These are phyloP conservation scores for Agarophyton chilense DNA, from an alignment of 23 red algal genomes.

Conservation along the genomic window DNA sequence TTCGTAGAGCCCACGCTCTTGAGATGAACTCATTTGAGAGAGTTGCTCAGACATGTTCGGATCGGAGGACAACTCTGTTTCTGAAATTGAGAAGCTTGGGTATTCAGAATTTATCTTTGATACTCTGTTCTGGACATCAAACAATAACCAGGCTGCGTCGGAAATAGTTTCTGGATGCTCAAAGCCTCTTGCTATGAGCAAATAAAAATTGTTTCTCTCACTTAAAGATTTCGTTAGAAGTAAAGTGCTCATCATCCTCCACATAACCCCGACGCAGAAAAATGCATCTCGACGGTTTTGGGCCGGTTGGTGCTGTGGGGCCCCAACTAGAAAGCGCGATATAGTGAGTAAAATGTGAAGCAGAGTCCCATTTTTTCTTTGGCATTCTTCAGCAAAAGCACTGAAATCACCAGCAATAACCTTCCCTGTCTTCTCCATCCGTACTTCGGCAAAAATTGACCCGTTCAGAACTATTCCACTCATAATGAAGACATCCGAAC, in stretches of 20 bases:
- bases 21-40: conserved; percentile 21
- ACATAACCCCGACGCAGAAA: conserved; percentile 58
- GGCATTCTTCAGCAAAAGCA: conserved; percentile 45
- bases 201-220: conserved; percentile 48
- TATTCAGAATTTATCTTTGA: background rate
- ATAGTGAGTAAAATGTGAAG: conserved; percentile 36
- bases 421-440: conserved; percentile 38
- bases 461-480: conserved; percentile 6
- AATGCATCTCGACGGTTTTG: conserved; percentile 55
- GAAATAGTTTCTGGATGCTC: conserved; percentile 20
- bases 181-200: conserved; percentile 50
- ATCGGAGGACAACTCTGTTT: conserved; percentile 12
- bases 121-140: conserved; percentile 38
- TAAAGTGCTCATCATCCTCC: conserved; percentile 31
- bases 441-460: conserved; percentile 46
- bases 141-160: conserved; percentile 52
- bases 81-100: background rate
- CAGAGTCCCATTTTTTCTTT: conserved; percentile 9
- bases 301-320: conserved; percentile 5
- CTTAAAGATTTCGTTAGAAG: conserved; percentile 37
- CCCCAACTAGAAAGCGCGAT: background rate
- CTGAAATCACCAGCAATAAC: conserved; percentile 33
- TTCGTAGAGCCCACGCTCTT: conserved; percentile 44
- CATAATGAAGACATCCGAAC: conserved; percentile 5
- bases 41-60: conserved; percentile 13